A percentile compares a stretch with the other conserved stretches of the same genome.
These are phyloP conservation scores for Artemisia argyi DNA, from an alignment of 129 eudicot species.

Conservation along the genomic window DNA sequence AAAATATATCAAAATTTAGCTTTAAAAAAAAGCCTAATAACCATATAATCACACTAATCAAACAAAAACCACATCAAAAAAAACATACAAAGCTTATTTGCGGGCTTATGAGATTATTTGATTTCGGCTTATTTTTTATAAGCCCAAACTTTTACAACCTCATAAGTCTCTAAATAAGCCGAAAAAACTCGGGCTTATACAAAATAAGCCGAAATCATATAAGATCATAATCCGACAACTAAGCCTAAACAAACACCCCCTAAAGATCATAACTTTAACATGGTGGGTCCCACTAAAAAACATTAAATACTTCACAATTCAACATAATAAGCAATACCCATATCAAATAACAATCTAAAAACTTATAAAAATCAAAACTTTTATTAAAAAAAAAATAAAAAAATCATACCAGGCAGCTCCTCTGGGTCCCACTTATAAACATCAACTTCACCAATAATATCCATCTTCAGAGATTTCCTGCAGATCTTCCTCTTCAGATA, in stretches of 20 bases:
- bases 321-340: background rate
- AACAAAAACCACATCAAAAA: background rate
- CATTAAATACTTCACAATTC: background rate
- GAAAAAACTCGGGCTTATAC: too few relatives aligned
- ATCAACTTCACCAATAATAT: conserved; percentile 67
- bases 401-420: conserved; percentile 71
- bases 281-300: background rate
- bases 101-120: too few relatives aligned
- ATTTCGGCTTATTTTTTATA: too few relatives aligned
- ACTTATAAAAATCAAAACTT: background rate
- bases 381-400: too few relatives aligned
- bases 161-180: too few relatives aligned
- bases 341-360: background rate
- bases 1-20: background rate
- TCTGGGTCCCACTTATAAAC: conserved; percentile 88
- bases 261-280: background rate
- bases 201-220: too few relatives aligned
- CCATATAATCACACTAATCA: background rate
- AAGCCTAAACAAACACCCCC: too few relatives aligned
- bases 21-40: background rate
- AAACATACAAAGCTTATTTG: background rate
- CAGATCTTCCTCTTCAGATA: conserved; percentile 83
- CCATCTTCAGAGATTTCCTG: conserved; percentile 43
- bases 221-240: too few relatives aligned
- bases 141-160: too few relatives aligned